These are phyloP conservation scores for Tulasnella sp. DNA, from an alignment of 768 basidiomycete genomes.

Conservation along the genomic window DNA sequence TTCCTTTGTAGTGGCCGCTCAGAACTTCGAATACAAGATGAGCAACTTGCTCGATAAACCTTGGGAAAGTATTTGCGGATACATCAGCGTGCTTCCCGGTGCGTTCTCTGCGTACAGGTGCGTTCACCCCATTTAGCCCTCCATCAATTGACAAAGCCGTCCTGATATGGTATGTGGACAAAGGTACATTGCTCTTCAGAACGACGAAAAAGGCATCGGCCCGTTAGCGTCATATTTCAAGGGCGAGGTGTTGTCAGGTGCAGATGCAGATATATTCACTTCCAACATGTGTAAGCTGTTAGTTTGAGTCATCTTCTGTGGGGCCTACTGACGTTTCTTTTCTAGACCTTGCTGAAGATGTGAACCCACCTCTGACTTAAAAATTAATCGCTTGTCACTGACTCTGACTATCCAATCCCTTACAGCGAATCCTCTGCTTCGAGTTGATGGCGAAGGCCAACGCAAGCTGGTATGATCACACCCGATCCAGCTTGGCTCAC, in stretches of 20 bases:
- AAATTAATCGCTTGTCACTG: not conserved
- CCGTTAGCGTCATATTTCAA: conserved; percentile 37
- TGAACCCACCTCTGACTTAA: conserved; percentile 28
- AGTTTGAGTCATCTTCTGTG: not conserved
- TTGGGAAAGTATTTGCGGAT: conserved; percentile 32
- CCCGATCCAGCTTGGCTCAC: no score
- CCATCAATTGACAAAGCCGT: not conserved
- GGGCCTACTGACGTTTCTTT: not conserved
- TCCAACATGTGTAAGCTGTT: conserved; percentile 26
- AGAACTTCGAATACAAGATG: conserved; percentile 91
- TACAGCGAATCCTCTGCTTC: conserved; percentile 28
- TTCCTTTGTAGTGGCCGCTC: conserved; percentile 61
- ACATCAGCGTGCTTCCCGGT: conserved; percentile 33
- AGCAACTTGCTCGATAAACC: conserved; percentile 37
- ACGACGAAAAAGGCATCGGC: conserved; percentile 32
- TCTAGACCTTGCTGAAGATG: conserved; percentile 81
- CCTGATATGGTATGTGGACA: not conserved
- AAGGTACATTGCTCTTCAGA: conserved; percentile 34
- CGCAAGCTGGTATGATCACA: conserved; percentile 20
- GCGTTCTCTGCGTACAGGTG: conserved; percentile 31
- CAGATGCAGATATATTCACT: conserved; percentile 25
- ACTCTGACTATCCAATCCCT: not conserved
- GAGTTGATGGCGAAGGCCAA: conserved; percentile 27
- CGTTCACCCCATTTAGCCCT: not conserved
- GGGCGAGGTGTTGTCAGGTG: conserved; percentile 30